A percentile compares a stretch with the other conserved stretches of the same genome.
Conservation (phyloP, 805 yeast genomes). For the Saccharomycopsis oosterbeekiorum region DNA sequence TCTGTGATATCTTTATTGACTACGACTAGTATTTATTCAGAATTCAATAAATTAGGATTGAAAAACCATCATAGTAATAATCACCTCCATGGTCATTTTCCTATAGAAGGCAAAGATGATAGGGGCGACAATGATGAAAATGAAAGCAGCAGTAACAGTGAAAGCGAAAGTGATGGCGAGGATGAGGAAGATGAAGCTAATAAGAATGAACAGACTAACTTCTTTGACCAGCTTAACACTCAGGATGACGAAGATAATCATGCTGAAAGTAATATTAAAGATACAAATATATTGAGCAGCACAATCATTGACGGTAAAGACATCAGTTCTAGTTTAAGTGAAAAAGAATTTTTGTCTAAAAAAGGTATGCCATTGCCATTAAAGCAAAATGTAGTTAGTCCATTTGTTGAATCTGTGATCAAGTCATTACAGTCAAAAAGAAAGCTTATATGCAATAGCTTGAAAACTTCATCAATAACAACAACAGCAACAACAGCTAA, state of each 20-base stretch:
- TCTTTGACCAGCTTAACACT: slow-evolving; percentile 20
- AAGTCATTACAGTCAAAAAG: slow-evolving; percentile 10
- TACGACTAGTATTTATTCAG: slow-evolving; percentile 45
- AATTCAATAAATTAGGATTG: slow-evolving; percentile 22
- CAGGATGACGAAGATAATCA: slow-evolving; percentile 18
- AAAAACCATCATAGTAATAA: slow-evolving; percentile 5
- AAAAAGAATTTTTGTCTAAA: not conserved
- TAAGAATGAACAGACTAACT: not conserved
- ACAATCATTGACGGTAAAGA: not conserved
- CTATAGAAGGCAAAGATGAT: slow-evolving; percentile 15
- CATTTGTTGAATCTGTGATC: slow-evolving; percentile 14
- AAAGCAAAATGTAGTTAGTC: slow-evolving; percentile 1
- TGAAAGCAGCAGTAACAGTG: not conserved
- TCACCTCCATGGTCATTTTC: slow-evolving; percentile 10
- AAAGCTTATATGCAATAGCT: slow-evolving; percentile 17
- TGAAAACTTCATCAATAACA: not conserved
- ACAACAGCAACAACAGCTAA: slow-evolving; percentile 23
- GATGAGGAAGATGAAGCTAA: slow-evolving; percentile 1
- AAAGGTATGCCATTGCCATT: not conserved
- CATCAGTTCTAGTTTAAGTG: not conserved
- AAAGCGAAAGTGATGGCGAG: no score
- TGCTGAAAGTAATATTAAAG: slow-evolving; percentile 8
- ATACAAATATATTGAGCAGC: not conserved
- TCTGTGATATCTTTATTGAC: slow-evolving; percentile 47
- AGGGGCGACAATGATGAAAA: slow-evolving; percentile 9